Base-by-base conservation (phyloP, 441 rosid genomes). In the Erodium moschatum region DNA sequence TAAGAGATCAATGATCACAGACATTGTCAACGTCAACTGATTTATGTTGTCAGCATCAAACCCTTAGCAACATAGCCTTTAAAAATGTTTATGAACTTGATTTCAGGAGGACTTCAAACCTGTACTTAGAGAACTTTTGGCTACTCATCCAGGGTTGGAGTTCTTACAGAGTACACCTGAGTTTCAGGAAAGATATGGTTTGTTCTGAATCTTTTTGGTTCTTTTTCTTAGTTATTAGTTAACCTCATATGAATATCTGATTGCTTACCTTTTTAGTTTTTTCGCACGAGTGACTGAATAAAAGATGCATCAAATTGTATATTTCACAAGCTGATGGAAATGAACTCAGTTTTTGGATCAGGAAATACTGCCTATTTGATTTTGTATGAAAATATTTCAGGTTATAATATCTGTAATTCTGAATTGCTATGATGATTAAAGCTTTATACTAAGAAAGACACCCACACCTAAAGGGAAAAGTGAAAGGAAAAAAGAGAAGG, bases 171-270 rank as follows among this genome's bases (percentile, higher is more conserved):
- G 85, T 79, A 95, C 97, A 31, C 99, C 99, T 48, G 98, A 94
- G 81, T 94, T 95, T 86, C 99, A 95, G 81, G 96, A 95, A 79
- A 86, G 99, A 95, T 95, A 95, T 81, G 99, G 99, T 91, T 73
- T 3, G 88, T 83, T 72, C 69, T 70, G 8, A 68, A 69, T 54
- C 66, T 35, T 73, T 70, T 33, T 7, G 65, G 24, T 52, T 27
- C 33, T 65, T 62, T 74, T 67, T 11, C 31, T 19, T 21, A 72
- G 19, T 60, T 19, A 20, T 20, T 35, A 7, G 9, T 35, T 35
- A 35, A 35, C 1, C 6, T 35, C 40, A 35, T 35, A 35, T 35
- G 8, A 35, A 35, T 35, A 35, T 35, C 6, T 35, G 40, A 35
- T 35, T 35, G 0, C 9, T 35, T 35, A 35, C 40, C 40, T 35